phyloP scores from a whole-genome alignment of 306 rosid genomes.

The Mimosa pudica region DNA sequence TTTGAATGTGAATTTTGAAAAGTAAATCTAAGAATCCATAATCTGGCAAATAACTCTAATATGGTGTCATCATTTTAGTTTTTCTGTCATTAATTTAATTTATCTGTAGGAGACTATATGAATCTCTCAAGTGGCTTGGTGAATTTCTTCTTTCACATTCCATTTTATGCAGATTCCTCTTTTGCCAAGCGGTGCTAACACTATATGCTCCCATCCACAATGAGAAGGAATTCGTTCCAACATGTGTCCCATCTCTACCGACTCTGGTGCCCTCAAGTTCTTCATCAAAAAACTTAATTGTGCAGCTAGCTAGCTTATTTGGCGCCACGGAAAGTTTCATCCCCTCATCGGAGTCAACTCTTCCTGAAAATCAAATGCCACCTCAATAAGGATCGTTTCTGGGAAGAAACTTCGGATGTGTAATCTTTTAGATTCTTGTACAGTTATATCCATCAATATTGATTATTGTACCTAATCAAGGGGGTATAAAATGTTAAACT shows the following conservation, averaged over 20 bases:
- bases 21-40: no score
- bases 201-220: slow-evolving; percentile 59
- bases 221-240: slow-evolving; percentile 66
- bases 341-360: slow-evolving; percentile 49
- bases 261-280: slow-evolving; percentile 42
- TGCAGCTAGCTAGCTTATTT: slow-evolving; percentile 61
- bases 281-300: slow-evolving; percentile 49
- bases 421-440: slow-evolving; percentile 36
- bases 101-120: not conserved
- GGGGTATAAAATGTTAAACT: not conserved
- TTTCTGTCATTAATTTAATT: not conserved
- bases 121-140: not conserved
- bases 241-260: slow-evolving; percentile 75
- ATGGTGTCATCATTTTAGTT: not conserved
- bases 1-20: no score
- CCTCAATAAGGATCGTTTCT: slow-evolving; percentile 18
- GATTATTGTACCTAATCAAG: slow-evolving; percentile 14
- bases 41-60: no score
- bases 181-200: slow-evolving; percentile 67
- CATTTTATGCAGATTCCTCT: slow-evolving; percentile 67
- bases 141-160: not conserved
- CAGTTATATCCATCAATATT: slow-evolving; percentile 36
- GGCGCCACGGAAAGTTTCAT: slow-evolving; percentile 61
- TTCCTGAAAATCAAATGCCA: slow-evolving; percentile 46
- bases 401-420: slow-evolving; percentile 8